Percentiles rank a stretch among this genome's conserved stretches.
Conservation (phyloP, 139 green algal species). For the Klebsormidium nitens region DNA sequence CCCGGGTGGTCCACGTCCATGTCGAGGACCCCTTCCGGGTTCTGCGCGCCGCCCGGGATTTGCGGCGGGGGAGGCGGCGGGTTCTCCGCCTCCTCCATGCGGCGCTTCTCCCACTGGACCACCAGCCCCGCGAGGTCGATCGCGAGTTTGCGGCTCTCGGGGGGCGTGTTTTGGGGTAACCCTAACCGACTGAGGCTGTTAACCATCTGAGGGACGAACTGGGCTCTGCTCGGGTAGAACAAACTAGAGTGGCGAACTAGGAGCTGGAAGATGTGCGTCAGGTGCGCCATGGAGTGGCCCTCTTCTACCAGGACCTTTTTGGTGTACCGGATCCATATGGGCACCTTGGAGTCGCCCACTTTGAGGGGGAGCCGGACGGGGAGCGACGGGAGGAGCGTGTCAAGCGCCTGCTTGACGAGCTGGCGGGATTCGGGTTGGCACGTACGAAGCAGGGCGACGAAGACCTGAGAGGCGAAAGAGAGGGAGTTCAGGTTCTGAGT, state of each 20-base stretch:
- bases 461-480: no score
- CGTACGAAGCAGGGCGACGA: conserved; percentile 74
- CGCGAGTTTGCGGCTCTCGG: conserved; percentile 80
- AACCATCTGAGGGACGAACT: conserved; percentile 90
- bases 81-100: conserved; percentile 15
- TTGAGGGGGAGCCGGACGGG: conserved; percentile 42
- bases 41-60: no score
- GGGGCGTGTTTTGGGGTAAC: conserved; percentile 48
- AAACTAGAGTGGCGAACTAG: conserved; percentile 78
- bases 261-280: conserved; percentile 88
- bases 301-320: conserved; percentile 82
- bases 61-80: no score
- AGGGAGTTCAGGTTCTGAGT: no score
- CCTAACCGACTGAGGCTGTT: conserved; percentile 69
- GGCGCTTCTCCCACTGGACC: conserved; percentile 75
- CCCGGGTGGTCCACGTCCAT: neutral
- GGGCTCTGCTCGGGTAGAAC: conserved; percentile 69
- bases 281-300: conserved; percentile 54
- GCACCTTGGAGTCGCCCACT: conserved; percentile 45
- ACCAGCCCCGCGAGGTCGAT: conserved; percentile 84
- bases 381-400: conserved; percentile 78
- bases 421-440: conserved; percentile 63
- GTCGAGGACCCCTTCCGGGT: no score
- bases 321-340: conserved; percentile 72
- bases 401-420: conserved; percentile 75